Conservation (phyloP, 108 stramenopile genomes). For the Epipyxis sp. region DNA sequence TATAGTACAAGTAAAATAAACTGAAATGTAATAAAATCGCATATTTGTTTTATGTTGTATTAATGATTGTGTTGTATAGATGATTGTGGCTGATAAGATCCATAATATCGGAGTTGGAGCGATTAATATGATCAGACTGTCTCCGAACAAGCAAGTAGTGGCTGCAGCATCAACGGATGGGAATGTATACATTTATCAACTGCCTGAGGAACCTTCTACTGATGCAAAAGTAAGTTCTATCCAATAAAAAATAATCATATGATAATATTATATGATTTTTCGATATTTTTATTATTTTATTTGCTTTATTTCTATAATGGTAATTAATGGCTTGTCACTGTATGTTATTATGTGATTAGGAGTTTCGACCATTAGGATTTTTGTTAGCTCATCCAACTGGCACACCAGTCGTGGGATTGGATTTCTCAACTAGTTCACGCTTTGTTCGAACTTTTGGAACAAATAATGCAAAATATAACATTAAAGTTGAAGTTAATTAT, state of each 20-base stretch:
- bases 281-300: too few relatives aligned
- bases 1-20: too few relatives aligned
- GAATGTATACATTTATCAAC: neutral
- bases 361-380: neutral
- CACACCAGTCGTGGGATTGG: neutral
- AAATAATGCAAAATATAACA: neutral
- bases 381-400: neutral
- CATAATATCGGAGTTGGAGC: neutral
- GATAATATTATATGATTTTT: too few relatives aligned
- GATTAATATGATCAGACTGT: neutral
- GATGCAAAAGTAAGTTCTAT: too few relatives aligned
- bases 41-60: too few relatives aligned
- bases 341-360: neutral
- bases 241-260: too few relatives aligned
- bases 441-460: neutral
- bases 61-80: too few relatives aligned
- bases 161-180: slow-evolving; percentile 11
- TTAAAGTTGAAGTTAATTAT: neutral
- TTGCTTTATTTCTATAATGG: too few relatives aligned
- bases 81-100: too few relatives aligned
- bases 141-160: neutral
- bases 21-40: too few relatives aligned
- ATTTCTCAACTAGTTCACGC: neutral
- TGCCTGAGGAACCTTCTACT: too few relatives aligned
- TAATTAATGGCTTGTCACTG: too few relatives aligned